These are phyloP conservation scores for Eucalyptus grandis DNA, from an alignment of 345 rosid genomes.

Conservation along the genomic window DNA sequence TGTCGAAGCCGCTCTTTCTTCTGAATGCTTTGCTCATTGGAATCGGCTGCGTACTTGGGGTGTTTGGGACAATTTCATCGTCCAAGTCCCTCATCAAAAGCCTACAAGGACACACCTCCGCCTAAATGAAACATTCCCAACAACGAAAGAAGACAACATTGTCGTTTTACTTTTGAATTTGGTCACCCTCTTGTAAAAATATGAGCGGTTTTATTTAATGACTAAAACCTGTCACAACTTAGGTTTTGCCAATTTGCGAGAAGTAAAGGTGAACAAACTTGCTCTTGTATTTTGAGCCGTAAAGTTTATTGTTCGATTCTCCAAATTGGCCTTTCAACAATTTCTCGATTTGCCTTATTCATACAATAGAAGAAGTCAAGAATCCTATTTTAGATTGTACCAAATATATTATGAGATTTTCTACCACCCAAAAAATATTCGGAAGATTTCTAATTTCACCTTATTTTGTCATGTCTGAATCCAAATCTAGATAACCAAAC, in stretches of 20 bases:
- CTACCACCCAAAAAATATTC: background rate
- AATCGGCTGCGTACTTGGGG: conserved; percentile 42
- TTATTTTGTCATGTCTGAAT: background rate
- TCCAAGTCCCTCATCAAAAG: conserved; percentile 15
- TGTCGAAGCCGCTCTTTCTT: conserved; percentile 11
- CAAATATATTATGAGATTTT: background rate
- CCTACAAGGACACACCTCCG: conserved; percentile 4
- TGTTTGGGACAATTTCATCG: conserved; percentile 42
- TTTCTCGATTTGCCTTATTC: background rate
- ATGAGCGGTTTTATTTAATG: background rate
- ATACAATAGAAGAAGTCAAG: background rate
- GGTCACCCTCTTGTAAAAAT: background rate
- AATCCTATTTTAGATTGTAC: background rate
- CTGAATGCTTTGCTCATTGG: conserved; percentile 36
- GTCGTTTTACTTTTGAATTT: background rate
- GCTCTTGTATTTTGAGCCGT: background rate
- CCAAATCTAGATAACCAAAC: background rate
- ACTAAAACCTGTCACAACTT: background rate
- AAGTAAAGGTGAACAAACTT: background rate
- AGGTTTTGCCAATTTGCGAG: background rate
- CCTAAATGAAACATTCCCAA: background rate
- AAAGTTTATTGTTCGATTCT: background rate
- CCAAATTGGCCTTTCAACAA: background rate
- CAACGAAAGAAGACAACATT: background rate
- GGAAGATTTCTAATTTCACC: background rate